These are phyloP conservation scores for Pouteria glomerata DNA, from an alignment of 148 eudicot species.

Conservation along the genomic window DNA sequence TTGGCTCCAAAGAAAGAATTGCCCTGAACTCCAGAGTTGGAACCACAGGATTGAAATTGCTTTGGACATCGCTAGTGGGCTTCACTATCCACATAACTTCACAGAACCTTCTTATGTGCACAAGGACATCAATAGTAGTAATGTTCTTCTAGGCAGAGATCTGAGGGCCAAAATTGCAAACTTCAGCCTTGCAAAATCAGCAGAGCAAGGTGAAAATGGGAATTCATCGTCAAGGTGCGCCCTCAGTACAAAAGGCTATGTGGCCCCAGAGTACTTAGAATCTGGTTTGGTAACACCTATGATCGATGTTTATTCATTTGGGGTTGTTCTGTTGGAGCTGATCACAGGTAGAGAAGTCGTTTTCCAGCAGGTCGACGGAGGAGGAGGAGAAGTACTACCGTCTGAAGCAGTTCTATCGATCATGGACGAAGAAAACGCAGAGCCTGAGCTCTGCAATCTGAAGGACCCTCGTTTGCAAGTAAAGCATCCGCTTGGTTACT, in stretches of 20 bases:
- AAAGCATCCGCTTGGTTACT: conserved; percentile 39
- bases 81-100: conserved; percentile 65
- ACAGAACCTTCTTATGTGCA: conserved; percentile 68
- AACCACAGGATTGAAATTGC: conserved; percentile 53
- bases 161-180: conserved; percentile 72
- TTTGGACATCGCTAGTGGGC: conserved; percentile 61
- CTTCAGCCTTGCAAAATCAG: conserved; percentile 48
- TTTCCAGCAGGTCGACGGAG: conserved; percentile 31
- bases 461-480: conserved; percentile 52
- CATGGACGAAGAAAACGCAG: conserved; percentile 19
- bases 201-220: conserved; percentile 30
- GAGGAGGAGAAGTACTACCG: conserved; percentile 38
- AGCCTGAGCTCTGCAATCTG: conserved; percentile 22
- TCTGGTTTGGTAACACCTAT: conserved; percentile 52
- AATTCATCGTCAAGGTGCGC: conserved; percentile 41
- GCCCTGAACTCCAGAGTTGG: conserved; percentile 39
- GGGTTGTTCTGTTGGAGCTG: conserved; percentile 63
- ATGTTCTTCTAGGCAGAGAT: conserved; percentile 41
- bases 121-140: conserved; percentile 56
- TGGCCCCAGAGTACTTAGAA: conserved; percentile 75
- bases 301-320: conserved; percentile 78
- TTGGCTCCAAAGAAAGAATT: conserved; percentile 38
- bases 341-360: conserved; percentile 58
- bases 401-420: conserved; percentile 25
- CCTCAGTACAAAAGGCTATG: conserved; percentile 49